phyloP scores from a whole-genome alignment of 2,329 filamentous ascomycete genomes.

The Curvularia spicifera region DNA sequence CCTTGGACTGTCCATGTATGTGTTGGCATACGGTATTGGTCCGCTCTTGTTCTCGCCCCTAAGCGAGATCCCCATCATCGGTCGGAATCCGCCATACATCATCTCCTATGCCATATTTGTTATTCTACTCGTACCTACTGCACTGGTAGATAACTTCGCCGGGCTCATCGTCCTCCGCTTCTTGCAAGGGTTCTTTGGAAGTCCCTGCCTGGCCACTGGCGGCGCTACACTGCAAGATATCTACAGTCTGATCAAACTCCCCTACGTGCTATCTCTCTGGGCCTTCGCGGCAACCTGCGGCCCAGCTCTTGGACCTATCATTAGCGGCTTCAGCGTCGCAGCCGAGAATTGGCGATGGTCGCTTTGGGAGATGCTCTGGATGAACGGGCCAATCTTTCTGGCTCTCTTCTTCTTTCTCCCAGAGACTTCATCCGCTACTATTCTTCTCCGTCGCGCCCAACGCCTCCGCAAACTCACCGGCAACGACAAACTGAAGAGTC shows the following conservation, averaged over 20 bases:
- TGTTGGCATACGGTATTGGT: slow-evolving; percentile 66
- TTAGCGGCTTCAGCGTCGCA: slow-evolving; percentile 77
- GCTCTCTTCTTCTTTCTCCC: slow-evolving; percentile 84
- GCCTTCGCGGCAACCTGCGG: slow-evolving; percentile 60
- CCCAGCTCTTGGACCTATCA: slow-evolving; percentile 68
- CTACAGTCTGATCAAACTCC: slow-evolving; percentile 53
- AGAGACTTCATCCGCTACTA: slow-evolving; percentile 83
- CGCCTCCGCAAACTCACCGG: slow-evolving; percentile 74
- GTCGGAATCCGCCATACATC: slow-evolving; percentile 72
- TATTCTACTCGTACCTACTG: slow-evolving; percentile 69
- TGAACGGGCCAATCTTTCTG: slow-evolving; percentile 73
- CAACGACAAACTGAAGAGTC: slow-evolving; percentile 71
- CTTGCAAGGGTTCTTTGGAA: slow-evolving; percentile 50
- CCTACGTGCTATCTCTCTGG: slow-evolving; percentile 54
- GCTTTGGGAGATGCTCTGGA: slow-evolving; percentile 85
- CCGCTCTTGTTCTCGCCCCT: slow-evolving; percentile 71
- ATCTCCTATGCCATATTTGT: slow-evolving; percentile 72
- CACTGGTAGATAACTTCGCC: slow-evolving; percentile 66
- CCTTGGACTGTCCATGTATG: slow-evolving; percentile 67
- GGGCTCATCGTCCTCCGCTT: slow-evolving; percentile 64
- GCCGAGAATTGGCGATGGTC: slow-evolving; percentile 79
- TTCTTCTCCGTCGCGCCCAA: slow-evolving; percentile 73
- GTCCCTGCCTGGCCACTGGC: slow-evolving; percentile 48
- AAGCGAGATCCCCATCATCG: slow-evolving; percentile 69
- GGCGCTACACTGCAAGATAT: slow-evolving; percentile 49